Percentiles rank a stretch among this genome's conserved stretches.
Conservation (phyloP, 352 stramenopile genomes). For the Plasmopara viticola region DNA sequence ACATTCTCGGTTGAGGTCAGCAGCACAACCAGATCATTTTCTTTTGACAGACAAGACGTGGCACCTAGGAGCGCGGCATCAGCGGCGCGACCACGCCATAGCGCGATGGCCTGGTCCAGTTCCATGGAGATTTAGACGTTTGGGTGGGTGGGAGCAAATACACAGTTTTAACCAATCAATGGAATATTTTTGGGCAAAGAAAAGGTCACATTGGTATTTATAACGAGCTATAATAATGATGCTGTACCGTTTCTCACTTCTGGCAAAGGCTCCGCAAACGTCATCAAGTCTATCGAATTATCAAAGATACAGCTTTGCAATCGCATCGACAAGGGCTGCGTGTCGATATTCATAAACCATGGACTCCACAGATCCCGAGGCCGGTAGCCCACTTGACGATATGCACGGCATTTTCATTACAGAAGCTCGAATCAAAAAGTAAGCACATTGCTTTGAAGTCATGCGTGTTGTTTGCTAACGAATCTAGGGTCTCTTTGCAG, state of each 20-base stretch:
- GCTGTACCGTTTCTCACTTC: slow-evolving; percentile 9
- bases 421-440: slow-evolving; percentile 58
- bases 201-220: slow-evolving; percentile 12
- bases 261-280: background rate
- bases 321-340: background rate
- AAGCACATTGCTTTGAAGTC: slow-evolving; percentile 5
- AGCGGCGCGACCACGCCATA: slow-evolving; percentile 54
- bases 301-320: background rate
- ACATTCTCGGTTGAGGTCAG: slow-evolving; percentile 61
- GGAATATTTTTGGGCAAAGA: slow-evolving; percentile 9
- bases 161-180: slow-evolving; percentile 19
- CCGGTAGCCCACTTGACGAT: slow-evolving; percentile 35
- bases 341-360: slow-evolving; percentile 4
- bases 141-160: slow-evolving; percentile 26
- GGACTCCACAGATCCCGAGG: slow-evolving; percentile 17
- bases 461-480: slow-evolving; percentile 1
- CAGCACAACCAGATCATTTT: slow-evolving; percentile 52
- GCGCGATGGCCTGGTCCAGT: slow-evolving; percentile 56
- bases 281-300: background rate
- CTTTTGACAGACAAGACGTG: slow-evolving; percentile 33
- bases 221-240: slow-evolving; percentile 3
- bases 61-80: slow-evolving; percentile 42
- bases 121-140: slow-evolving; percentile 38
- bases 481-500: slow-evolving; percentile 3
- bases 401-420: slow-evolving; percentile 67